Percentiles rank a stretch among this genome's conserved stretches.
These are phyloP conservation scores for Cryphonectria parasitica DNA, from an alignment of 2,329 filamentous ascomycete genomes.

Conservation along the genomic window DNA sequence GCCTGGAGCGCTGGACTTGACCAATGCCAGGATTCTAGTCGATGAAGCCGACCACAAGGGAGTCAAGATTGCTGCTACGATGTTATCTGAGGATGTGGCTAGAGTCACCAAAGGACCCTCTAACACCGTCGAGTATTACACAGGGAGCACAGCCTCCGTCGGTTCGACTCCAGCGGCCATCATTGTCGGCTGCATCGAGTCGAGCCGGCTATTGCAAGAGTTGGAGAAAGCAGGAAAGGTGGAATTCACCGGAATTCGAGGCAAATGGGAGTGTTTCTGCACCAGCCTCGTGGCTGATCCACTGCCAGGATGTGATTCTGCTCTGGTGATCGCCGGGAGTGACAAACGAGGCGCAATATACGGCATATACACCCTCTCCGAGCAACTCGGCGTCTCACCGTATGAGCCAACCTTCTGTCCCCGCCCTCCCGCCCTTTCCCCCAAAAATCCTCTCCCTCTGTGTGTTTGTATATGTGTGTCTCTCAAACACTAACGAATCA, in stretches of 20 bases:
- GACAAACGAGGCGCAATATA: slow-evolving; percentile 64
- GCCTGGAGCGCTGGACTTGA: neutral
- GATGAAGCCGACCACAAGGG: slow-evolving; percentile 39
- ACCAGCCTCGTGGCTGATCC: slow-evolving; percentile 53
- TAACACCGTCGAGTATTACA: slow-evolving; percentile 12
- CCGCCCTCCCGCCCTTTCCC: no score
- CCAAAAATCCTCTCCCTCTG: no score
- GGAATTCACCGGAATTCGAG: slow-evolving; percentile 50
- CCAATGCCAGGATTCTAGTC: slow-evolving; percentile 36
- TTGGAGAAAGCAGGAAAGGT: slow-evolving; percentile 51
- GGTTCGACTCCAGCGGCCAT: slow-evolving; percentile 45
- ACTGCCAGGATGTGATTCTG: slow-evolving; percentile 47
- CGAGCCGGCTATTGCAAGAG: slow-evolving; percentile 48
- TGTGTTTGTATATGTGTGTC: no score
- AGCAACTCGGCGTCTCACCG: slow-evolving; percentile 66
- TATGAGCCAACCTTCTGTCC: slow-evolving; percentile 19
- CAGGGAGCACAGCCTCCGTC: neutral
- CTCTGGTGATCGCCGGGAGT: slow-evolving; percentile 60
- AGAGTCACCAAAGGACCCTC: slow-evolving; percentile 33
- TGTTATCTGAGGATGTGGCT: slow-evolving; percentile 38
- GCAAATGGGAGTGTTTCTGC: slow-evolving; percentile 62
- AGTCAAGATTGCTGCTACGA: slow-evolving; percentile 40
- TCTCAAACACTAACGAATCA: neutral
- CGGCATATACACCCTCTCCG: slow-evolving; percentile 62
- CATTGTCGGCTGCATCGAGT: slow-evolving; percentile 57